Conservation (phyloP, 768 basidiomycete genomes). For the Postia placenta region DNA sequence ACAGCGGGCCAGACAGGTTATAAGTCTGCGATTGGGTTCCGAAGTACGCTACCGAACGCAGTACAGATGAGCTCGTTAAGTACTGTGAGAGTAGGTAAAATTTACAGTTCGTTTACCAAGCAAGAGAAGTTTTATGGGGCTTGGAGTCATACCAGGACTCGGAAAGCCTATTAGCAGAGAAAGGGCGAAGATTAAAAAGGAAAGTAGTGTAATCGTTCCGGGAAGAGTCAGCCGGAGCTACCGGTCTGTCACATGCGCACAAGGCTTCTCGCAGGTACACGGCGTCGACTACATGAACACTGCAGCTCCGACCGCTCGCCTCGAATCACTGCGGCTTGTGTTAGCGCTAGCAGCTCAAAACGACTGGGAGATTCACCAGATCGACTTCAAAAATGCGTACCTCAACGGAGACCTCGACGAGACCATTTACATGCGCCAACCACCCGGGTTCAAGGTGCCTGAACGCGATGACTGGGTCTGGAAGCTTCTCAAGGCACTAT, state of each 20-base stretch:
- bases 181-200: no score
- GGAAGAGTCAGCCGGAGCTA: no score
- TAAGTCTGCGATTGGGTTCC: background rate
- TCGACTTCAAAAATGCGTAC: constrained; percentile 37
- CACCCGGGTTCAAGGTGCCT: constrained; percentile 25
- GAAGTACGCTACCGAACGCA: background rate
- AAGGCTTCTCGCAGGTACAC: constrained; percentile 30
- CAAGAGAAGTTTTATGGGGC: background rate
- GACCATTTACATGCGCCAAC: constrained; percentile 38
- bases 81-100: background rate
- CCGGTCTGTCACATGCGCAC: no score
- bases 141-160: no score
- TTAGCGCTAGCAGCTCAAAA: constrained; percentile 30
- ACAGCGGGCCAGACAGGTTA: background rate
- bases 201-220: no score
- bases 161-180: no score
- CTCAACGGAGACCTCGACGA: constrained; percentile 30
- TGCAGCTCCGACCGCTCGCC: constrained; percentile 13
- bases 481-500: constrained; percentile 17
- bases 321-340: constrained; percentile 10
- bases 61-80: background rate
- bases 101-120: no score
- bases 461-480: constrained; percentile 10
- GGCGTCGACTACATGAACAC: constrained; percentile 28
- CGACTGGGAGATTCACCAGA: constrained; percentile 29